Evolutionary conservation across 345 rosid species (phyloP), one percentile per base, ranked within the genome.

Genomic region (Lepidium africanum): DNA sequence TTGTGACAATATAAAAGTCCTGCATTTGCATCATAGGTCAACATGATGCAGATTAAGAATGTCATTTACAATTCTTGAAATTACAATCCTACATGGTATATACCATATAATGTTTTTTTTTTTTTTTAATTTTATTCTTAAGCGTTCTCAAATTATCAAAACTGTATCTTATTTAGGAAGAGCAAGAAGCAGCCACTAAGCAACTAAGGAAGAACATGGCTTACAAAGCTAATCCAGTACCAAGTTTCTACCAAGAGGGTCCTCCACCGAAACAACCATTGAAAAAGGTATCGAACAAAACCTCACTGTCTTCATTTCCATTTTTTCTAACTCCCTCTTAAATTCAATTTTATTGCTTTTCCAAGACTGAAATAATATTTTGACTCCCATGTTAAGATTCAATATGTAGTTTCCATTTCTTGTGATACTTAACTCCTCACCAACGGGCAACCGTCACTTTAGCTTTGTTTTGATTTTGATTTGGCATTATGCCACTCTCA

Each of bases 191-290:
- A 16, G 95, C 83, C 63, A 85, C 90, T 63, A 89, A 82, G 78
- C 96, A 87, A 78, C 89, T 94, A 25, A 81, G 99, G 70, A 91
- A 75, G 87, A 81, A n/a, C 81, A 78, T 94, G 97, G 82, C 81
- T 32, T 67, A 83, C 60, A 94, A 72, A 82, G 99, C 99, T 33
- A 91, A 91, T 33, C 99, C 99, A 0, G 85, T 94, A 39, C 99
- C 99, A 19, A 86, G 59, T 77, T 94, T 94, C 75, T 91, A 94
- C 85, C 79, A 94, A 11, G 96, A 91, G 71, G 80, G 71, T 25
- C 96, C 99, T 69, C 93, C 99, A 8, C 92, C 91, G 1, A 91
- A 87, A 82, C 74, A 35, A 30, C 91, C 87, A 77, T 75, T 81
- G 42, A 91, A 86, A 80, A 94, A 94, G 97, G 99, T 94, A 81